Evolutionary conservation across 306 rosid genomes (phyloP).

Genomic region (Acacia melanoxylon): DNA sequence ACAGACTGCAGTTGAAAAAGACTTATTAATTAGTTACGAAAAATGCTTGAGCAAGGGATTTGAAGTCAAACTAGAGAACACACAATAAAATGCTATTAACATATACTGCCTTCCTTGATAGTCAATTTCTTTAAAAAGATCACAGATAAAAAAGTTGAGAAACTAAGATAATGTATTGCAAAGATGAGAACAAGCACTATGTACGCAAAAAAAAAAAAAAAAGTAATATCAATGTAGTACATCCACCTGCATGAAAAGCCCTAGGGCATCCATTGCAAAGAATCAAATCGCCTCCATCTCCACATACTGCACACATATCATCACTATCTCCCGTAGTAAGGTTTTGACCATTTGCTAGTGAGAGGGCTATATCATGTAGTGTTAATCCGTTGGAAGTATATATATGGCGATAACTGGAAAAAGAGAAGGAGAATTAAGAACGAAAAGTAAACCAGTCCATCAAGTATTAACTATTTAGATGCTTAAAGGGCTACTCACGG

Average conservation of each 20-base stretch:
- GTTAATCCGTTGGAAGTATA: slow-evolving; percentile 92
- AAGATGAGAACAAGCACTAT: slow-evolving; percentile 10
- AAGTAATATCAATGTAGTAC: background rate
- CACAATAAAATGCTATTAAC: slow-evolving; percentile 16
- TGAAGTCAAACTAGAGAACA: background rate
- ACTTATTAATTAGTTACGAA: background rate
- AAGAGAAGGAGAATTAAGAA: slow-evolving; percentile 23
- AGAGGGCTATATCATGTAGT: slow-evolving; percentile 94
- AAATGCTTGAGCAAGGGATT: background rate
- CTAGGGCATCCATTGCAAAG: slow-evolving; percentile 90
- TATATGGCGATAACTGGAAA: slow-evolving; percentile 94
- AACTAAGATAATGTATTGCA: background rate
- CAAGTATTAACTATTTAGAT: slow-evolving; percentile 2
- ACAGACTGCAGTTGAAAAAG: slow-evolving; percentile 67
- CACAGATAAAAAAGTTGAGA: too few species aligned
- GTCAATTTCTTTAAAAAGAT: background rate
- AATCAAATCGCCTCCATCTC: slow-evolving; percentile 86
- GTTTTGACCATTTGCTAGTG: slow-evolving; percentile 92
- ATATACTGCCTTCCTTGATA: background rate
- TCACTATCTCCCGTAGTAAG: slow-evolving; percentile 91
- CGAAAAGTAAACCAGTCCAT: slow-evolving; percentile 23
- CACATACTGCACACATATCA: slow-evolving; percentile 97
- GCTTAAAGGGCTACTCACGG: slow-evolving; percentile 72
- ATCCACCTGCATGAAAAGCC: slow-evolving; percentile 88
- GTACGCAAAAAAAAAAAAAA: background rate